These are phyloP conservation scores for Trichoderma atroviride DNA, from an alignment of 2,329 filamentous ascomycete genomes.

Conservation along the genomic window DNA sequence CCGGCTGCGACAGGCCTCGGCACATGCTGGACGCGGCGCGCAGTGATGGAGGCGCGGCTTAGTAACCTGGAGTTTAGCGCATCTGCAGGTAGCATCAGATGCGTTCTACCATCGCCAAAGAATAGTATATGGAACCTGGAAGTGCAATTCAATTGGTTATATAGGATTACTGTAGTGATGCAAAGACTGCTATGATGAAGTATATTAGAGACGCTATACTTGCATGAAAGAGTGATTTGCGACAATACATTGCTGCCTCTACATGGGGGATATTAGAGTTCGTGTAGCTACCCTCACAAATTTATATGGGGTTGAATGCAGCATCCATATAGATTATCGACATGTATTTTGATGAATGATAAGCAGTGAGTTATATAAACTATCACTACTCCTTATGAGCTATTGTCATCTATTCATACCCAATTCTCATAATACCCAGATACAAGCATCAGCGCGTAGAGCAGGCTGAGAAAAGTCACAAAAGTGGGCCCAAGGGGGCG, in stretches of 20 bases:
- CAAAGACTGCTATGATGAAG: not conserved
- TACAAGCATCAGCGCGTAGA: not conserved
- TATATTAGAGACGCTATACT: not conserved
- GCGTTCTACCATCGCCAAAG: not conserved
- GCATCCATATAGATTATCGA: no score
- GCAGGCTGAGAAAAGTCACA: constrained; percentile 3
- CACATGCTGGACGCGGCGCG: constrained; percentile 19
- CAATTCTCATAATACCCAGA: not conserved
- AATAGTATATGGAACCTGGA: not conserved
- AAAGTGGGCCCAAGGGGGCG: constrained; percentile 23
- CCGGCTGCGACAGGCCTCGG: constrained; percentile 27
- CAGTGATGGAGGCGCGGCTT: not conserved
- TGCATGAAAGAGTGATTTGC: not conserved
- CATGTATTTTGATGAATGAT: not conserved
- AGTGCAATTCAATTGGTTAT: not conserved
- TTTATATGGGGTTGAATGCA: not conserved
- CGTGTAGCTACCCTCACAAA: not conserved
- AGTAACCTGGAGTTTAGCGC: not conserved
- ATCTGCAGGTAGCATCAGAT: not conserved
- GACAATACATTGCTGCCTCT: not conserved
- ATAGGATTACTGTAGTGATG: not conserved
- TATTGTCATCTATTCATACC: not conserved
- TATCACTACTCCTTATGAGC: not conserved
- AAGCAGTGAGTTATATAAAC: not conserved
- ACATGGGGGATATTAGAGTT: no score